Base-by-base conservation (phyloP, 371 early-diverging fungal species). In the Fennellomyces sp. region DNA sequence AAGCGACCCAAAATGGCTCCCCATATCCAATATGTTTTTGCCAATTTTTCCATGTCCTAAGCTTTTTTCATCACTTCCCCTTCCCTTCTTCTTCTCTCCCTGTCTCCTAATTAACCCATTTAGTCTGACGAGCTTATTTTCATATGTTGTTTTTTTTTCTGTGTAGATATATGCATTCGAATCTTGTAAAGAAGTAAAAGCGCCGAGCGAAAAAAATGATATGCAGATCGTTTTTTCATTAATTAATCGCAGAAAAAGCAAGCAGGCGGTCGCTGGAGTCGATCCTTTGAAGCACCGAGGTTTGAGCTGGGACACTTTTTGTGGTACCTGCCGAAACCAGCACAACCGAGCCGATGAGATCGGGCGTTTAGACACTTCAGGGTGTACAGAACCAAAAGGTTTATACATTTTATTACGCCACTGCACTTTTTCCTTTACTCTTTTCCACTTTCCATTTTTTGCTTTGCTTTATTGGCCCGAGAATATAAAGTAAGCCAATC, bases 1-100 rank as follows among this genome's bases (percentile, higher is more conserved):
- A 70, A 68, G 63, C 61, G 72, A 58, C 79, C 79, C 29, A 73
- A 69, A 30, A 35, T 79, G 58, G 63, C 74, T 5, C 49, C 59
- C 1, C 61, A 63, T 35, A 60, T 79, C 47, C 58, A 48, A 55
- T 54, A 35, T 28, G 55, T 61, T 30, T 61, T 61, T 28, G 53
- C 61, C 19, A 28, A 61, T 26, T 61, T 61, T 26, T 28, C n/a
- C 38, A 52, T 52, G 15, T 30, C 35, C 30, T 49, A 10, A 25
- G 12, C n/a, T 52, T 52, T 52, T 52, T 35, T 29, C 38, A 5
- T 28, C 19, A 7, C 45, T 45, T 45, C 23, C 0, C n/a, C n/a
- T 5, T 11, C 45, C 17, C 17, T n/a, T 21, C 23, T 5, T 21
- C 23, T 21, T 21, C 12, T 52, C 17, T 33, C 35, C 31, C 35